Base-by-base conservation (phyloP, 495 filamentous ascomycete genomes). In the Aspergillus egyptiacus region DNA sequence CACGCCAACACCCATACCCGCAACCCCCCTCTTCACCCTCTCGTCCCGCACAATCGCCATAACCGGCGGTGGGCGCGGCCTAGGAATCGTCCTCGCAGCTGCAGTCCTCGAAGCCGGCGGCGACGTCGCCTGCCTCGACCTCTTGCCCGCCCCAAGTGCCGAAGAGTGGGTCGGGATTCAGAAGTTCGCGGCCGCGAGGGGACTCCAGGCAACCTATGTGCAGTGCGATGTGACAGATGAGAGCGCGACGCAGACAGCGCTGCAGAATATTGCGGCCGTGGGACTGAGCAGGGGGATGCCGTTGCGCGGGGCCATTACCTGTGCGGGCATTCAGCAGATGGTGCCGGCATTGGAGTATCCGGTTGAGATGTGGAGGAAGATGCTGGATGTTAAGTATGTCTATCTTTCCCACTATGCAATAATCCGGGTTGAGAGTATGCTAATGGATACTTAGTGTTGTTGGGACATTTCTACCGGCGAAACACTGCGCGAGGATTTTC, bases 311-410 rank as follows among this genome's bases (percentile, higher is more conserved):
- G 70, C 89, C 13, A 77, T 94, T 68, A 90, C 87, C 67, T 85
- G 86, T 45, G 89, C 89, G 24, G 88, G 89, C 55, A 89, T 94
- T 48, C 86, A 88, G 53, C 75, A 73, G 42, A 82, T 79, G 56
- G 67, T 68, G 0, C 62, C 76, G 1, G 82, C 84, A 2, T 62
- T 86, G 48, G 80, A 87, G 44, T 87, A 87, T 54, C 77, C 76
- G 5, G 68, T 76, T 3, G 76, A 79, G 48, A 77, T 82, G 48
- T 69, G 66, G 4, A 75, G 84, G 52, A 76, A 71, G 50, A 85
- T 88, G 77, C 57, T 87, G 50, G 76, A 80, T 46, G 77, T 87
- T 19, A 88, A 87, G 61, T 66, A 36, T 56, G 61, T 46, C 3
- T 31, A 11, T 3, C 8, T 6, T 38, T 14, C 7, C 1, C 19